phyloP scores from a whole-genome alignment of 768 basidiomycete genomes.

The Pulveroboletus sp. region DNA sequence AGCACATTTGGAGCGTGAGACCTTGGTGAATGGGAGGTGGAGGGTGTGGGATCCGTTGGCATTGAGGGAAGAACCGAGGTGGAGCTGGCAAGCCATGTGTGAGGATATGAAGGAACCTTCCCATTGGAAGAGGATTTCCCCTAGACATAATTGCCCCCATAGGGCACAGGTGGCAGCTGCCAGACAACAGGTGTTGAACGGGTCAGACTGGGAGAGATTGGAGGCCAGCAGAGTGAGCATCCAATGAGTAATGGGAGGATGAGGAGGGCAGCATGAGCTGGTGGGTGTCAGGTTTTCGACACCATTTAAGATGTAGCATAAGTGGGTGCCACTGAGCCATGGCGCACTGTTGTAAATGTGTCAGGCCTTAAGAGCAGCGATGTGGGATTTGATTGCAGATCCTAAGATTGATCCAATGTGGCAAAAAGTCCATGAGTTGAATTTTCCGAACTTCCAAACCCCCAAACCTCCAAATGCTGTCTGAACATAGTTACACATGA shows the following conservation, averaged over 20 bases:
- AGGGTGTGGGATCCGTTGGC: not conserved
- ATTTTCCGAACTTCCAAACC: too few species aligned
- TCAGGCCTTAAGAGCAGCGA: not conserved
- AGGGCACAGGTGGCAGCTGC: not conserved
- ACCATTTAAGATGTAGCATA: not conserved
- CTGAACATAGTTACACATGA: too few species aligned
- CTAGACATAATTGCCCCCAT: too few species aligned
- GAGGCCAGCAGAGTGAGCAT: too few species aligned
- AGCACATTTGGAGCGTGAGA: slow-evolving; percentile 20
- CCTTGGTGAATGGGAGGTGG: slow-evolving; percentile 17
- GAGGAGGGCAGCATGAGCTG: not conserved
- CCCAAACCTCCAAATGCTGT: too few species aligned
- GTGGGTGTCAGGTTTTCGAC: not conserved
- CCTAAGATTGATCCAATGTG: too few species aligned
- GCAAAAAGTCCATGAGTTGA: too few species aligned
- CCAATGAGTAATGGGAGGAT: not conserved
- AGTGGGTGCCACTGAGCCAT: not conserved
- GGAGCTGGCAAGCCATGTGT: too few species aligned
- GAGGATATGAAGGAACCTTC: too few species aligned
- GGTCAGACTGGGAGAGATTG: not conserved
- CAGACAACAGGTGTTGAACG: not conserved
- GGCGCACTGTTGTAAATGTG: not conserved
- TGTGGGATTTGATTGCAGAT: too few species aligned
- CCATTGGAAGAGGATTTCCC: too few species aligned
- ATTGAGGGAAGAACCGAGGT: not conserved